These are phyloP conservation scores for Rhynchosporium secalis DNA, from an alignment of 2,329 filamentous ascomycete genomes.

Conservation along the genomic window DNA sequence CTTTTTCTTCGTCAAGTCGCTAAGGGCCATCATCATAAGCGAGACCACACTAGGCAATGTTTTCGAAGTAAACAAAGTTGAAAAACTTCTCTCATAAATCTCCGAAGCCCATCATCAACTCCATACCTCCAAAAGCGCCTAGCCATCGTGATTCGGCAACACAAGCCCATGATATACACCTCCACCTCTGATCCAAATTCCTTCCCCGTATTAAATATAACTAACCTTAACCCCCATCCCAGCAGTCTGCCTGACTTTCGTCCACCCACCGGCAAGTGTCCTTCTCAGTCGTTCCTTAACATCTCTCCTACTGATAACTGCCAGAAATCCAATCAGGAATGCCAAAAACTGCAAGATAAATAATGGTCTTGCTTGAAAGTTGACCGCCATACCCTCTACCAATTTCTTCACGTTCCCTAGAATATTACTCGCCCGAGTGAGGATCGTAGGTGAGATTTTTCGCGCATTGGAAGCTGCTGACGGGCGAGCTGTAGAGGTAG, in stretches of 20 bases:
- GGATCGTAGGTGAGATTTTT: constrained; percentile 31
- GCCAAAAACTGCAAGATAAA: constrained; percentile 64
- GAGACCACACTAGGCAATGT: not conserved
- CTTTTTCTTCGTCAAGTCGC: too few relatives aligned
- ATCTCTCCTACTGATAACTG: constrained; percentile 73
- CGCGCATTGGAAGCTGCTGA: constrained; percentile 22
- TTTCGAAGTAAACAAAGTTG: not conserved
- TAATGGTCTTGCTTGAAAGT: constrained; percentile 57
- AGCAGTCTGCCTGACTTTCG: constrained; percentile 50
- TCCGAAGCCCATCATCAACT: not conserved
- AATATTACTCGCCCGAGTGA: constrained; percentile 49
- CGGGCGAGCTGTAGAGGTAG: constrained; percentile 28
- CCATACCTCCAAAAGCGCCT: not conserved
- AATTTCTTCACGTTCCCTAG: constrained; percentile 53
- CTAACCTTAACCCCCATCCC: constrained; percentile 98
- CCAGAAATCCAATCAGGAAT: constrained; percentile 75
- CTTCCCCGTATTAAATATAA: constrained; percentile 67
- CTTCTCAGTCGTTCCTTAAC: constrained; percentile 73
- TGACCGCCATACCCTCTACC: constrained; percentile 52
- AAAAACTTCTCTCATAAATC: not conserved
- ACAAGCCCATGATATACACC: constrained; percentile 19
- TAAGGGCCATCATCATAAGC: too few relatives aligned
- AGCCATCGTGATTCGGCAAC: not conserved
- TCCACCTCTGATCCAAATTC: not conserved
- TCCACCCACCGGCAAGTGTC: constrained; percentile 70